These are phyloP conservation scores for Nakazawaea laoshanensis DNA, from an alignment of 805 yeast species.

Conservation along the genomic window DNA sequence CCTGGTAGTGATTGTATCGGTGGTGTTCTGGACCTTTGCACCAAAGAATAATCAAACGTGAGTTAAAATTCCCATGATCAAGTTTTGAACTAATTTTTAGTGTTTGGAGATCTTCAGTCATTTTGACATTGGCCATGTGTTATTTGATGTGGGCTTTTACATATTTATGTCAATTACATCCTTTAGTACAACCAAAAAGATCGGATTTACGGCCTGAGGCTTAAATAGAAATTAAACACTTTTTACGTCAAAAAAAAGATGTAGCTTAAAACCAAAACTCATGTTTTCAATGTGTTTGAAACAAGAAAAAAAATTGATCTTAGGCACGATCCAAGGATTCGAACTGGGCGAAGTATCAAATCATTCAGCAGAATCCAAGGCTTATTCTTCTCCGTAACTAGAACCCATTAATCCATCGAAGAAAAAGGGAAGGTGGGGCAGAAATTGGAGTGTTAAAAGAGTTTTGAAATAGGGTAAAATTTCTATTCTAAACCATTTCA, in stretches of 20 bases:
- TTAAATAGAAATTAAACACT: not conserved
- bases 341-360: constrained; percentile 41
- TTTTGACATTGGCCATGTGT: constrained; percentile 67
- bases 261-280: not conserved
- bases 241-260: not conserved
- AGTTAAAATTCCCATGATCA: constrained; percentile 17
- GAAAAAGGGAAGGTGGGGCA: constrained; percentile 44
- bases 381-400: constrained; percentile 55
- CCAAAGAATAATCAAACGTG: constrained; percentile 74
- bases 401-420: constrained; percentile 49
- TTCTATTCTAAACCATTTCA: not conserved
- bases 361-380: constrained; percentile 23
- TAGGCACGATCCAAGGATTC: constrained; percentile 43
- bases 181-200: constrained; percentile 84
- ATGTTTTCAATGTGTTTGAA: not conserved
- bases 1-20: constrained; percentile 47
- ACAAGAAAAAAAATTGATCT: not conserved
- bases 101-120: constrained; percentile 66
- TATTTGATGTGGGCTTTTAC: constrained; percentile 92
- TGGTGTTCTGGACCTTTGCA: constrained; percentile 76
- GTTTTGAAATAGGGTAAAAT: not conserved
- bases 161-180: constrained; percentile 80
- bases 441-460: constrained; percentile 43
- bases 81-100: constrained; percentile 17
- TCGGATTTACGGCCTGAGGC: constrained; percentile 76